phyloP scores from a whole-genome alignment of 2,329 filamentous ascomycete genomes.

The Aspergillus viridinutans region DNA sequence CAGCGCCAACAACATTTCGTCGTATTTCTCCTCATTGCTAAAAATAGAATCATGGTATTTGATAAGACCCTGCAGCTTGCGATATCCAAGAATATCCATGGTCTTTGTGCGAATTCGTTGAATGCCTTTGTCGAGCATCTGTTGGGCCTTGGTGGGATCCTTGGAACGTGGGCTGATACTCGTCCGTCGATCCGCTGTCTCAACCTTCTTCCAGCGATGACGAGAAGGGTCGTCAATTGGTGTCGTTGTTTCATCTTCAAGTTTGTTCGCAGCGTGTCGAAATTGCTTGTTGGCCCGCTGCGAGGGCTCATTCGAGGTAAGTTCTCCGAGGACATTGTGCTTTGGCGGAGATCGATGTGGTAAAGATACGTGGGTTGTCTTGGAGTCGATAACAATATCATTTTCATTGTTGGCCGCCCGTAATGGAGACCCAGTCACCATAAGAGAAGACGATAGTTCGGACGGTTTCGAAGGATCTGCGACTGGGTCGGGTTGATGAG shows the following conservation, averaged over 20 bases:
- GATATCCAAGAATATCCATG: constrained; percentile 41
- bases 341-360: constrained; percentile 21
- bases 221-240: constrained; percentile 23
- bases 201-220: constrained; percentile 31
- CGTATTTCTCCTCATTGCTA: constrained; percentile 32
- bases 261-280: constrained; percentile 13
- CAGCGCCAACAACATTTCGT: constrained; percentile 35
- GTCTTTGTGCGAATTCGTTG: constrained; percentile 30
- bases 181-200: constrained; percentile 23
- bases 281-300: constrained; percentile 23
- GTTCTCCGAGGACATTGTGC: constrained; percentile 34
- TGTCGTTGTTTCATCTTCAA: constrained; percentile 11
- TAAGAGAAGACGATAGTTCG: constrained; percentile 1
- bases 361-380: constrained; percentile 14
- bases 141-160: constrained; percentile 32
- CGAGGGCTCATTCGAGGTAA: constrained; percentile 36
- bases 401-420: constrained; percentile 22
- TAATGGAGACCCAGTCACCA: neutral
- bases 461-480: constrained; percentile 8
- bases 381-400: constrained; percentile 11
- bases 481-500: neutral
- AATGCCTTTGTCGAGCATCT: constrained; percentile 38
- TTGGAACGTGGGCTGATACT: constrained; percentile 38
- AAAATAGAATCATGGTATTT: constrained; percentile 35
- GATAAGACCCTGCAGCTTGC: constrained; percentile 40